Evolutionary conservation across 345 rosid genomes (phyloP).

Genomic region (Cardiospermum halicacabum): DNA sequence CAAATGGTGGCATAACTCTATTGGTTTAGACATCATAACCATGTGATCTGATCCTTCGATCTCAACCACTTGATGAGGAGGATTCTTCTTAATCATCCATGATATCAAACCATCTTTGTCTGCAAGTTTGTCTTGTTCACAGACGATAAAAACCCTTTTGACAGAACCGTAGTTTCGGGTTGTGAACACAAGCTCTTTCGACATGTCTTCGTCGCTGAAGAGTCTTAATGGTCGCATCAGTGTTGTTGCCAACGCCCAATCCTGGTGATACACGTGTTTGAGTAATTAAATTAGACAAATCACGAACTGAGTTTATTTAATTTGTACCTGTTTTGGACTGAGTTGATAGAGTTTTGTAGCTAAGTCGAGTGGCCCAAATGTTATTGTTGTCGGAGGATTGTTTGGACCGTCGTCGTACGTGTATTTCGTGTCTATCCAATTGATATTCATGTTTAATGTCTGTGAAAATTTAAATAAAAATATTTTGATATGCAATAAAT

Average conservation of each 20-base stretch:
- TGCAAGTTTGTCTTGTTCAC: conserved; percentile 28
- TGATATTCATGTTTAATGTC: conserved; percentile 27
- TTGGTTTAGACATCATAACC: conserved; percentile 48
- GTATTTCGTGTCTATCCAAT: conserved; percentile 31
- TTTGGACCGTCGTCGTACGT: conserved; percentile 35
- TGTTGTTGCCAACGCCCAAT: conserved; percentile 42
- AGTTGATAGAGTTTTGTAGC: conserved; percentile 34
- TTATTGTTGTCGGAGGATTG: conserved; percentile 42
- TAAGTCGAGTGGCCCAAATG: conserved; percentile 32
- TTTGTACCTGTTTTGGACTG: conserved; percentile 45
- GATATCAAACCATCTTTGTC: conserved; percentile 23
- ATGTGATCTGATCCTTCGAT: conserved; percentile 50
- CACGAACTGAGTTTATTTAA: no score
- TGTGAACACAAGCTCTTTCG: conserved; percentile 30
- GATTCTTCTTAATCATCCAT: conserved; percentile 46
- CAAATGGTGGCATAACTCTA: conserved; percentile 22
- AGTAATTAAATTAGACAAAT: no score
- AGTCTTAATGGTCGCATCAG: conserved; percentile 36
- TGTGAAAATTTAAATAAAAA: conserved; percentile 7
- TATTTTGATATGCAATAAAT: no score
- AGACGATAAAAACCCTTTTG: conserved; percentile 33
- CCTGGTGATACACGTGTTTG: conserved; percentile 33
- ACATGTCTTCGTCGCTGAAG: conserved; percentile 33
- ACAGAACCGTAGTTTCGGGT: conserved; percentile 40
- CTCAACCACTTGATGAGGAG: conserved; percentile 38